Base-by-base conservation (phyloP, 1,139 yeast genomes). In the Scheffersomyces lignicola region DNA sequence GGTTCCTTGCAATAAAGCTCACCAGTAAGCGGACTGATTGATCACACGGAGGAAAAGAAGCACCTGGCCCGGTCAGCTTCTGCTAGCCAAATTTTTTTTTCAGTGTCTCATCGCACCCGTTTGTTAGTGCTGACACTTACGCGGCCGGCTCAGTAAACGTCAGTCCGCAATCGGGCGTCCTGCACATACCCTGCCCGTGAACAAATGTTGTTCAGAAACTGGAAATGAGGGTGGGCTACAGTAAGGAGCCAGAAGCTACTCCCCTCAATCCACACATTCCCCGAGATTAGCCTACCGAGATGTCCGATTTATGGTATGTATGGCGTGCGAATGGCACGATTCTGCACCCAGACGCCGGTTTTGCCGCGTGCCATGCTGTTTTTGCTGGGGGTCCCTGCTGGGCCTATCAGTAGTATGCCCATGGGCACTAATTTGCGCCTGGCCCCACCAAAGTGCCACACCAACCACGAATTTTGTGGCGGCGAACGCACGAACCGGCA, bases 1-100 rank as follows among this genome's bases (percentile, higher is more conserved):
- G 84, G 92, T 79, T 83, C 92, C 92, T 83, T 69, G 76, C 76
- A 57, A 51, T 52, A 64, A 38, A 45, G 76, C 76, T 70, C 76
- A 63, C 76, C 75, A 61, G 65, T 60, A 56, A 42, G 33, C 25
- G 12, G 23, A 34, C 16, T 24, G 29, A 39, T 30, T 14, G 15
- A 29, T 7, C 15, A 15, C 9, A 6, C 35, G 32, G 18, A 31
- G 17, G 16, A 37, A 15, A 9, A 18, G 26, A 18, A 10, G 3
- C 5, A 2, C 9, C 6, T 9, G 23, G 21, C 18, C 28, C 12
- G n/a, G 11, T 15, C 14, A 14, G 16, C 12, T 21, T 10, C 28
- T 18, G 28, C 25, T 14, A 20, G n/a, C 22, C 25, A n/a, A 18
- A 30, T 23, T 14, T 25, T 20, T 27, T 14, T 20, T 20, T 20